These are phyloP conservation scores for Pleurotus platypus DNA, from an alignment of 768 basidiomycete genomes.

Conservation along the genomic window DNA sequence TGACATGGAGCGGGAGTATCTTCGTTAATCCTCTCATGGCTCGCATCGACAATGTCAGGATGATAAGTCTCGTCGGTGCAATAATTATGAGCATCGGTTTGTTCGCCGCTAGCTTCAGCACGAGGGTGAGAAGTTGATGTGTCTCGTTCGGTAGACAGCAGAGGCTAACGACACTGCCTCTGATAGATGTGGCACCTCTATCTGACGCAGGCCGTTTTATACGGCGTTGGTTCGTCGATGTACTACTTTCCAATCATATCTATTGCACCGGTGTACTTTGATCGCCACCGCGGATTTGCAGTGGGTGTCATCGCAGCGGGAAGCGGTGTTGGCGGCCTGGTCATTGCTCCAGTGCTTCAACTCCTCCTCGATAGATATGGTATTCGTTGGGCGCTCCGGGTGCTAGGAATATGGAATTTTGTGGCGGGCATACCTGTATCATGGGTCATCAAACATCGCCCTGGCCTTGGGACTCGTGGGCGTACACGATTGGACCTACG, in stretches of 20 bases:
- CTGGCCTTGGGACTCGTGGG: constrained; percentile 18
- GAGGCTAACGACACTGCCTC: background rate
- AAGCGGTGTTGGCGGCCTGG: constrained; percentile 37
- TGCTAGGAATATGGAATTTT: constrained; percentile 39
- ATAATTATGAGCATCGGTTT: constrained; percentile 39
- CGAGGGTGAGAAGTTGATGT: constrained; percentile 18
- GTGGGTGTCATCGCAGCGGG: constrained; percentile 41
- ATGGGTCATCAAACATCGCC: constrained; percentile 25
- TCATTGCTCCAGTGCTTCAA: constrained; percentile 36
- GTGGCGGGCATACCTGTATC: constrained; percentile 31
- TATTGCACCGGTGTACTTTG: constrained; percentile 39
- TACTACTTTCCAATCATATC: constrained; percentile 42
- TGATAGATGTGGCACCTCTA: constrained; percentile 40
- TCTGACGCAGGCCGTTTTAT: constrained; percentile 36
- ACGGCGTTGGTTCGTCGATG: constrained; percentile 39
- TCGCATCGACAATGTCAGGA: constrained; percentile 24
- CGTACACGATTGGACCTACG: constrained; percentile 29
- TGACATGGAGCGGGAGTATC: constrained; percentile 45
- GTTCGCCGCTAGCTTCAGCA: constrained; percentile 35
- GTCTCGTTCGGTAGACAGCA: background rate
- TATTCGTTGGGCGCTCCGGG: constrained; percentile 29
- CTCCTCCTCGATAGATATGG: constrained; percentile 29
- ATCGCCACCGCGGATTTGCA: constrained; percentile 39
- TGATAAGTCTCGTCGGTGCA: constrained; percentile 32
- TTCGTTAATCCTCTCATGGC: constrained; percentile 38